Conservation (phyloP, 768 basidiomycete species). For the Exidia glandulosa region DNA sequence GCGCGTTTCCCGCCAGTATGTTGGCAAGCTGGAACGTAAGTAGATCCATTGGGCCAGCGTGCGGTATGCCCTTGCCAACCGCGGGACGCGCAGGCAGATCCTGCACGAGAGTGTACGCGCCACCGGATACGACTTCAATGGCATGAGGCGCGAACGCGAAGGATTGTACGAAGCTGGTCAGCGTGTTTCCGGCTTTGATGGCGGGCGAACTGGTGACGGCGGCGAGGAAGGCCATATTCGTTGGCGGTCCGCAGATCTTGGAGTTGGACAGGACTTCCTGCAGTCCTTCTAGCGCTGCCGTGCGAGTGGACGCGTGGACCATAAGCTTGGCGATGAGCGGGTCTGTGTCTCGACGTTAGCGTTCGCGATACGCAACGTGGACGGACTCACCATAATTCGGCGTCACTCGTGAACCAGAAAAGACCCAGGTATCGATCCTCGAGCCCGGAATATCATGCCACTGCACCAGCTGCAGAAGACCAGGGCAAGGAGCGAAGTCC, state of each 20-base stretch:
- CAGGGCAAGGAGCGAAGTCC: conserved; percentile 47
- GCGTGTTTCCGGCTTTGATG: conserved; percentile 34
- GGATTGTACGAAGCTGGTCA: conserved; percentile 33
- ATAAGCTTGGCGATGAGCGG: conserved; percentile 52
- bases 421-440: conserved; percentile 50
- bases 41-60: conserved; percentile 53
- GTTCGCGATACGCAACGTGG: too few species aligned
- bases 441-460: conserved; percentile 20
- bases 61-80: conserved; percentile 48
- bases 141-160: conserved; percentile 33
- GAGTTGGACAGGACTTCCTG: conserved; percentile 24
- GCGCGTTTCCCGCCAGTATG: conserved; percentile 42
- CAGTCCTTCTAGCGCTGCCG: conserved; percentile 36
- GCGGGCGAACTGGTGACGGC: conserved; percentile 28
- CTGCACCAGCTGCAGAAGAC: conserved; percentile 46
- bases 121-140: conserved; percentile 42
- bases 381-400: too few species aligned
- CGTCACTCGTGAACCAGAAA: conserved; percentile 35
- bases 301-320: conserved; percentile 34
- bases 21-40: conserved; percentile 48
- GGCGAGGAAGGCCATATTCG: conserved; percentile 43
- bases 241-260: conserved; percentile 46
- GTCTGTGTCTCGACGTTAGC: too few species aligned
- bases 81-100: conserved; percentile 40
- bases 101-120: conserved; percentile 47